Percentiles rank a stretch among this genome's conserved stretches.
phyloP scores from a whole-genome alignment of 331 rosid species.

The Quercus lobata region DNA sequence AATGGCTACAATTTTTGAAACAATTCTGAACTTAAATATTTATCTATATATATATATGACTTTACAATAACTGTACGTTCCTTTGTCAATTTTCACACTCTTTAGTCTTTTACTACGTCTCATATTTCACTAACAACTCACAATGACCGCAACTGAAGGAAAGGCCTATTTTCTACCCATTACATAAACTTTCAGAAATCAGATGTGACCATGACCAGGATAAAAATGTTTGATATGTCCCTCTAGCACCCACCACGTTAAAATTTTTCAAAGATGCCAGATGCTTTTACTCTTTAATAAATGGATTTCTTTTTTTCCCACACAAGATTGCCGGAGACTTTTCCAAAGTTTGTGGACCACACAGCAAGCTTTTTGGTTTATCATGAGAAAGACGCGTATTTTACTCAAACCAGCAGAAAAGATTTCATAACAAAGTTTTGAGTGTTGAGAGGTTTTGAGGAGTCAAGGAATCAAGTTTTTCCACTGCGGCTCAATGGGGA shows the following conservation, averaged over 20 bases:
- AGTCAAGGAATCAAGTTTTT: slow-evolving; percentile 23
- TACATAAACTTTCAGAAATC: too few relatives aligned
- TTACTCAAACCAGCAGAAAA: too few relatives aligned
- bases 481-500: slow-evolving; percentile 6
- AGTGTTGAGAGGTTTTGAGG: neutral
- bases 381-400: neutral
- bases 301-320: neutral
- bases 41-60: neutral
- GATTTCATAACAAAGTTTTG: too few relatives aligned
- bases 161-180: too few relatives aligned
- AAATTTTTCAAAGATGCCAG: neutral
- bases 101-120: neutral
- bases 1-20: too few relatives aligned
- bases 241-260: neutral
- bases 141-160: neutral
- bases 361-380: neutral
- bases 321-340: neutral
- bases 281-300: neutral
- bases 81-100: neutral
- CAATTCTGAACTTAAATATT: too few relatives aligned
- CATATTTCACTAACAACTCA: neutral
- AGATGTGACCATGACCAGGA: too few relatives aligned
- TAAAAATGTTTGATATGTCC: neutral
- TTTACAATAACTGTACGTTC: neutral
- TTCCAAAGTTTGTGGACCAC: neutral